A percentile compares a stretch with the other conserved stretches of the same genome.
phyloP scores from a whole-genome alignment of 2,329 filamentous ascomycete genomes.

The Fusarium sp. region DNA sequence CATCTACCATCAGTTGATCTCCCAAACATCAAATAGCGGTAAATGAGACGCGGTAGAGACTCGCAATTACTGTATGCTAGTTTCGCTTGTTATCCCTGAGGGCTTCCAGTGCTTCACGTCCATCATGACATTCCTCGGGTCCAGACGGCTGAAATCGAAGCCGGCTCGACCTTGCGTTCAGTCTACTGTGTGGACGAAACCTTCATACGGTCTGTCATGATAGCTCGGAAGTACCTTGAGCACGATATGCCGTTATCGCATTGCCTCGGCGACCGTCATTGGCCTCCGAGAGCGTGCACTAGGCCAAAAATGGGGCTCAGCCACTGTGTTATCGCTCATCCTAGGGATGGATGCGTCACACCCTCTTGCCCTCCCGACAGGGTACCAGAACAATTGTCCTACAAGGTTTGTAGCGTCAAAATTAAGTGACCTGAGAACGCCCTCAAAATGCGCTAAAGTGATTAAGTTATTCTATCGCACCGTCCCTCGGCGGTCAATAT shows the following conservation, averaged over 20 bases:
- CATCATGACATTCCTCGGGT: conserved; percentile 22
- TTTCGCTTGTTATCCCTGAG: background rate
- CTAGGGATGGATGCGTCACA: conserved; percentile 52
- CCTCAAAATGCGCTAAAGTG: background rate
- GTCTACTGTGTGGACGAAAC: background rate
- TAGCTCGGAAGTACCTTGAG: conserved; percentile 41
- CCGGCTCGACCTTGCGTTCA: conserved; percentile 22
- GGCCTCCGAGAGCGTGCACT: conserved; percentile 26
- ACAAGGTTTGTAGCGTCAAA: background rate
- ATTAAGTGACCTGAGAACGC: background rate
- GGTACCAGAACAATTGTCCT: background rate
- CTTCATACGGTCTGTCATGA: conserved; percentile 42
- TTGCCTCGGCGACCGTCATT: conserved; percentile 49
- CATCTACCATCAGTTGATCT: conserved; percentile 19
- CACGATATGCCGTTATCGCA: conserved; percentile 48
- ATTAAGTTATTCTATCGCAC: background rate
- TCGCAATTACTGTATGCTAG: background rate
- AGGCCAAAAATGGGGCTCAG: conserved; percentile 40
- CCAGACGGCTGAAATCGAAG: conserved; percentile 29
- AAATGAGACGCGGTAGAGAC: background rate
- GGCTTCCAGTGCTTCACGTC: background rate
- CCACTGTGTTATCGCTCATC: conserved; percentile 49
- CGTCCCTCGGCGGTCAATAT: background rate
- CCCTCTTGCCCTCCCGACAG: conserved; percentile 29
- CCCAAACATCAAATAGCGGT: conserved; percentile 14